Evolutionary conservation across 1,284 basidiomycete genomes (phyloP), one percentile per base, ranked within the genome.

Genomic region (Rhodofomes roseus): DNA sequence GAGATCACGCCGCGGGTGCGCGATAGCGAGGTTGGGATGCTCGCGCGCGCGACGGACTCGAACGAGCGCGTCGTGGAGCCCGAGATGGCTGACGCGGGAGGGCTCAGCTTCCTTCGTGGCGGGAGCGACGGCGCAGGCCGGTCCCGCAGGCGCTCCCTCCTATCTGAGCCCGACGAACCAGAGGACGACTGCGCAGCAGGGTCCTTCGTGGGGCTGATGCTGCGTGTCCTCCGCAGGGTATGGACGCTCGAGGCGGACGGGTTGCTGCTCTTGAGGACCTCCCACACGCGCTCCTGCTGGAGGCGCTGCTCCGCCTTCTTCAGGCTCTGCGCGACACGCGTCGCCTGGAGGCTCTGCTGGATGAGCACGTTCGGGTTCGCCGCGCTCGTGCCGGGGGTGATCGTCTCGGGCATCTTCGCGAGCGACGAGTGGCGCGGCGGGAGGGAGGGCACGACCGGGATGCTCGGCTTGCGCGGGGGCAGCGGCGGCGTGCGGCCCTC

Each of bases 291-390:
- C 67, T 87, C 85, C 62, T 82, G 80, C 68, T 87, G 87, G n/a
- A 88, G 75, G 61, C 81, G 79, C 51, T 83, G 82, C 65, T 90
- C 85, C 0, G 82, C 84, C 56, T 81, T 81, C 71, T 89, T 89
- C 70, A 89, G 75, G 8, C 79, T 80, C 69, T 88, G 84, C 3
- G 82, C 89, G 0, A 82, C 81, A 62, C 87, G 87, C 57, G 81
- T 85, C 2, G 89, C 89, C 57, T 87, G 83, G 1, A 91, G 74
- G 23, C 83, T 85, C 68, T 90, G 88, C 61, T 82, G 82, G 71
- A 91, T 91, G 23, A 91, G 58, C 3, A 65, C 59, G 44, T 70
- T 71, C 7, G 67, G 60, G 29, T 54, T 36, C 4, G 57, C n/a
- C 16, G 60, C 62, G 25, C 62, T 54, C 11, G 61, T 58, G n/a